phyloP scores from a whole-genome alignment of 495 filamentous ascomycete species.

The Aspergillus sclerotioniger region DNA sequence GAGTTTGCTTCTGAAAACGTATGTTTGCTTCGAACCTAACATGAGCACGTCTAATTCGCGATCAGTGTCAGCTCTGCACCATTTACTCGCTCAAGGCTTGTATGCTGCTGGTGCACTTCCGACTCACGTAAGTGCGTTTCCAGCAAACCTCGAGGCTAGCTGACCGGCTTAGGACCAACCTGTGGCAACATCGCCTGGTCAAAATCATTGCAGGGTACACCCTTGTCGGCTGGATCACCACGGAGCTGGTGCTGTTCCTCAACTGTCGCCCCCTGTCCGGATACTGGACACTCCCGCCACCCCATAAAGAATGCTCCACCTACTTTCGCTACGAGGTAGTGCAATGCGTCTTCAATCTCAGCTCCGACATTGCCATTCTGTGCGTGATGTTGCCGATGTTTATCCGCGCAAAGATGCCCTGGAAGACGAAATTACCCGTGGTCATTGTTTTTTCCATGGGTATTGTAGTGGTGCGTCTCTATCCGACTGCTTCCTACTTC shows the following conservation, averaged over 20 bases:
- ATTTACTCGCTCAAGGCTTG: slow-evolving; percentile 3
- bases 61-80: slow-evolving; percentile 4
- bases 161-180: background rate
- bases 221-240: background rate
- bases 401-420: background rate
- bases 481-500: too few species aligned
- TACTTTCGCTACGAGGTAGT: background rate
- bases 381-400: background rate
- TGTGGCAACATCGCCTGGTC: slow-evolving; percentile 3
- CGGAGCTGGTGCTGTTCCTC: slow-evolving; percentile 3
- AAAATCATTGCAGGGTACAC: background rate
- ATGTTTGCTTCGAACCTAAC: background rate
- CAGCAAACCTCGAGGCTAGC: background rate
- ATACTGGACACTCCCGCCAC: background rate
- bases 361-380: background rate
- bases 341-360: background rate
- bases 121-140: background rate
- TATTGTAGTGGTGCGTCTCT: background rate
- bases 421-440: slow-evolving; percentile 2
- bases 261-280: background rate
- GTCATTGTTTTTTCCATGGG: slow-evolving; percentile 2
- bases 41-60: background rate
- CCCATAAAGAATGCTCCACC: background rate
- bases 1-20: slow-evolving; percentile 5
- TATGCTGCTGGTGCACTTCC: slow-evolving; percentile 4